Base-by-base conservation (phyloP, 108 stramenopile species). In the Mediolabrus comicus region DNA sequence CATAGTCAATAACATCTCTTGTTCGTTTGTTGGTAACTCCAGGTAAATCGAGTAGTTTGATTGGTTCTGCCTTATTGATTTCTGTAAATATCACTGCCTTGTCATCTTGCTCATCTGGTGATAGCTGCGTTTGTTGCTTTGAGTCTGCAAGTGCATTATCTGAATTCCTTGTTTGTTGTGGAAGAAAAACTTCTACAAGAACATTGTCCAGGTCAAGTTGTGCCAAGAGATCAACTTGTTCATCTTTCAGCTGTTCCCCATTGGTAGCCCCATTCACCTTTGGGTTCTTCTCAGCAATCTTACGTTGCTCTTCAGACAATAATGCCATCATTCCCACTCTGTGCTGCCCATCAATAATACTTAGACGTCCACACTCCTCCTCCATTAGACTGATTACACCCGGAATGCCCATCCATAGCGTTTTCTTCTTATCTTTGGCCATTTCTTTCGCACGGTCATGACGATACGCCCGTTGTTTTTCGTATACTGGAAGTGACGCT, bases 1-100 rank as follows among this genome's bases (percentile, higher is more conserved):
- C 89, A 16, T 77, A 62, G 66, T 78, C 86, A 62, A 95, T 89
- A 4, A 87, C 75, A 28, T 84, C 77, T 4, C 83, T 62, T 43
- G 90, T 86, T 10, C 55, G 55, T 38, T 75, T 77, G 35, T 66
- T 85, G 17, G 83, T 83, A 8, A 83, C 84, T 8, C 86, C 88
- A 0, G 92, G 92, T 51, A 94, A 27, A 65, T 96, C 95, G 7
- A 96, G 71, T 28, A 87, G 72, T 36, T 86, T 84, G 34, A 93
- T 83, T 1, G 95, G 95, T 79, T 94, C 89, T 2, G 90, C 89
- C 65, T 89, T 88, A 72, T 96, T 96, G 59, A 96, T 89, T 82
- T 92, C 95, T 41, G 83, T 64, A 65, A 96, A 96, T 34, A 96
- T 69, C 11, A 83, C 79, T 36, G 75, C 69, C 41, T 61, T 74